Conservation (phyloP, 1,284 basidiomycete species). For the Anthracocystis setariae region DNA sequence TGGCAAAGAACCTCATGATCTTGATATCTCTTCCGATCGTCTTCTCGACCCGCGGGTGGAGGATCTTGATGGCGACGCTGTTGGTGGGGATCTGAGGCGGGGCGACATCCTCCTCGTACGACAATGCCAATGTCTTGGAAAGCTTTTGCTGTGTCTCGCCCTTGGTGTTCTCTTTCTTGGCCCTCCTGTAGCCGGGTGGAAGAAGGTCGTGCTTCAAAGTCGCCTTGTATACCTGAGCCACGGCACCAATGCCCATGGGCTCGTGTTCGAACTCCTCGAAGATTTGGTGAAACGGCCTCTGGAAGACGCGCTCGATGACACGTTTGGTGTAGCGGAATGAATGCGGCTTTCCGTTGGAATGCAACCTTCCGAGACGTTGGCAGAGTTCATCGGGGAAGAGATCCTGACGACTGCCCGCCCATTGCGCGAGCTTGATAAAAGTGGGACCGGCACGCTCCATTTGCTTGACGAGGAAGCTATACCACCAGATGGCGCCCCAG, state of each 20-base stretch:
- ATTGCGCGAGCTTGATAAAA: slow-evolving; percentile 98
- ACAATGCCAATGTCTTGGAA: slow-evolving; percentile 51
- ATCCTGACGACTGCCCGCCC: slow-evolving; percentile 95
- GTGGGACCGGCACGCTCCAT: slow-evolving; percentile 97
- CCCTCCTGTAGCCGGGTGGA: slow-evolving; percentile 71
- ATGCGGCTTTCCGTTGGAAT: slow-evolving; percentile 89
- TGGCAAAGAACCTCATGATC: slow-evolving; percentile 94
- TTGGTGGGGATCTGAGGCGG: slow-evolving; percentile 59
- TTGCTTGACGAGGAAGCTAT: slow-evolving; percentile 82
- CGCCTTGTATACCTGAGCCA: slow-evolving; percentile 93
- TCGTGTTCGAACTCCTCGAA: slow-evolving; percentile 88
- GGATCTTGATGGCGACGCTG: slow-evolving; percentile 91
- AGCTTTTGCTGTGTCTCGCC: slow-evolving; percentile 32
- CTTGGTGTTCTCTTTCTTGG: slow-evolving; percentile 34
- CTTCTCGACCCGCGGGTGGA: slow-evolving; percentile 81
- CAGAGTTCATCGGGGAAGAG: slow-evolving; percentile 94
- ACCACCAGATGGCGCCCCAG: slow-evolving; percentile 80
- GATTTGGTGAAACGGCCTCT: slow-evolving; percentile 78
- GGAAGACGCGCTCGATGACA: slow-evolving; percentile 85
- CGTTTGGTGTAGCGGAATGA: slow-evolving; percentile 81
- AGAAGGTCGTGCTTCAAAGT: slow-evolving; percentile 83
- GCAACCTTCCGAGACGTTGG: slow-evolving; percentile 82
- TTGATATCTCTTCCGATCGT: slow-evolving; percentile 86
- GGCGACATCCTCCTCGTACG: slow-evolving; percentile 56
- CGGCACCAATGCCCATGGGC: slow-evolving; percentile 96